Base-by-base conservation (phyloP, 148 eudicot species). In the Mesembryanthemum crystallinum region DNA sequence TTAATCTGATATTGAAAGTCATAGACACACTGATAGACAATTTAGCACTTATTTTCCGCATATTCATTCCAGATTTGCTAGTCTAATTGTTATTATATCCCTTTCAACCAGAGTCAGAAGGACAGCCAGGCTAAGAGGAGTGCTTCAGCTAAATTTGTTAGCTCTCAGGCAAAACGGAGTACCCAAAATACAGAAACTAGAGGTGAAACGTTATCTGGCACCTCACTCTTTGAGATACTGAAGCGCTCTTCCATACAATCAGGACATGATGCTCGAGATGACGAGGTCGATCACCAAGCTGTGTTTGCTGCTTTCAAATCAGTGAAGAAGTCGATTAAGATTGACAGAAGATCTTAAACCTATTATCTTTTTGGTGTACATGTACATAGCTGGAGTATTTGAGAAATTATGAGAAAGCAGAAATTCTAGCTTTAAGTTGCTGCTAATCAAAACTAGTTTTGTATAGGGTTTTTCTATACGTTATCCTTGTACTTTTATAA, bases 211-310 rank as follows among this genome's bases (percentile, higher is more conserved):
- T 59, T 62, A 59, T 25, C 82, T 4, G 83, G 78, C 55, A 72
- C 80, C 45, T 90, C 97, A 70, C 87, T 94, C 51, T 87, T 92
- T 54, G 96, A 92, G 58, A 77, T 89, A 69, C 80, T 94, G 78
- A 90, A 84, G 84, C 78, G 76, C 64, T 85, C 95, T 33, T 92
- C 97, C 1, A 49, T 83, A 45, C 83, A 82, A 79, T 75, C 88
- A 18, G 71, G 61, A 73, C 75, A 27, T 68, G 80, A 79, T 71
- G 62, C 79, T 60, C 77, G 32, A 51, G 87, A 86, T 33, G 77
- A 17, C 58, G 60, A 70, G 63, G 82, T 83, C 67, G 93, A 85
- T 73, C 86, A 90, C 35, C 85, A 90, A 77, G 83, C 88, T 59
- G 86, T 85, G 18, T 86, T 87, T 81, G 91, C 91, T 64, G 84